Conservation (phyloP, 2,329 filamentous ascomycete genomes). For the Trichocomaceae sp. region DNA sequence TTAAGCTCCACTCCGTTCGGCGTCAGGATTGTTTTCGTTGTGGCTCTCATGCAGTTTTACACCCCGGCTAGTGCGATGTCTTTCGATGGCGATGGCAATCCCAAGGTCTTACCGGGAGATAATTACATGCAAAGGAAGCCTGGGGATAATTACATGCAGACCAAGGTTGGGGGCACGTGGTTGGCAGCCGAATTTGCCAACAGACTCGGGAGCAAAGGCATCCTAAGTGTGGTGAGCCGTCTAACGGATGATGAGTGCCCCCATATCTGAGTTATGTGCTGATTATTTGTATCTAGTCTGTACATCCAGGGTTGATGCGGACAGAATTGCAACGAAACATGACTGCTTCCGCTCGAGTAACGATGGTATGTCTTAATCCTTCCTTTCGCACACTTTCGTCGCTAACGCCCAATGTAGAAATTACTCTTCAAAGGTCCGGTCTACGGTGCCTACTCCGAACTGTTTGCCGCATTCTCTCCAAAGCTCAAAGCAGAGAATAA, state of each 20-base stretch:
- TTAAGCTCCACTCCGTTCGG: constrained; percentile 13
- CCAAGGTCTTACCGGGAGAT: constrained; percentile 12
- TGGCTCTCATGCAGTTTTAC: constrained; percentile 16
- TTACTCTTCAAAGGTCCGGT: constrained; percentile 25
- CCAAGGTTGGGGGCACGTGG: constrained; percentile 34
- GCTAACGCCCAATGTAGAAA: constrained; percentile 3
- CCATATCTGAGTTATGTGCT: constrained; percentile 10
- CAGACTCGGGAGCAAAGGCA: constrained; percentile 17
- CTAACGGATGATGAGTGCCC: constrained; percentile 14
- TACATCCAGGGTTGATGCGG: constrained; percentile 39
- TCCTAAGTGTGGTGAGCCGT: constrained; percentile 20
- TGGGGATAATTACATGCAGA: constrained; percentile 26
- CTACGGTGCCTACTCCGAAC: constrained; percentile 44
- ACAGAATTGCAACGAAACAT: constrained; percentile 32
- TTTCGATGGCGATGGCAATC: constrained; percentile 12
- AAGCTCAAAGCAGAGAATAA: constrained; percentile 29
- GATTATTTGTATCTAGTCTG: constrained; percentile 11
- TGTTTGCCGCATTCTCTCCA: constrained; percentile 44
- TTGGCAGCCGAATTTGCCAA: constrained; percentile 27
- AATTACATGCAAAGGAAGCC: constrained; percentile 12
- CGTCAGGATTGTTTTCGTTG: constrained; percentile 32
- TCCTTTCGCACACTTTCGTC: constrained; percentile 1
- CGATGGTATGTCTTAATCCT: constrained; percentile 15
- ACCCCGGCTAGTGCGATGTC: constrained; percentile 16
- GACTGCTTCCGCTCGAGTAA: constrained; percentile 1